Evolutionary conservation across 2,329 filamentous ascomycete genomes (phyloP), one percentile per base, ranked within the genome.

Genomic region (Aureobasidium namibiae): DNA sequence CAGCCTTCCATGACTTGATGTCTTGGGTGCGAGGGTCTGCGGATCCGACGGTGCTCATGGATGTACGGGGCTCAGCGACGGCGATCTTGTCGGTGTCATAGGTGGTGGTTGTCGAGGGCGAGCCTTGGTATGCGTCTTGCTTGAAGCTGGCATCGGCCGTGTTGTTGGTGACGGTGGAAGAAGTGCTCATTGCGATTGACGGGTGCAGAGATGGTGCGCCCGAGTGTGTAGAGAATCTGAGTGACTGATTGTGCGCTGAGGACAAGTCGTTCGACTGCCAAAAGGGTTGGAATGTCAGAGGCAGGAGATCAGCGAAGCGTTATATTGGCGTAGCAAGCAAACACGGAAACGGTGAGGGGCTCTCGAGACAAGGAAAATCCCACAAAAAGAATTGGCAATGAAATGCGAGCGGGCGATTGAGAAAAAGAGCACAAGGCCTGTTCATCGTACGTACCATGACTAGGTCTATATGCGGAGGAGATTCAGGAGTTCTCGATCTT

Each of bases 1-100:
- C 87, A 62, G 86, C 83, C 67, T 89, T 87, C 73, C 94, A 90
- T 65, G 89, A 83, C 72, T 86, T 82, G 70, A 94, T 84, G 68
- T 86, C 83, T 63, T 79, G 78, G 63, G 82, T 75, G 68, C 80
- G 80, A 63, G 80, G 79, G 70, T 80, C 78, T 61, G 64, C 60
- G 46, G 61, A 41, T 44, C 60, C 60, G 33, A 70, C 66, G 18
- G 68, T 70, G 56, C 66, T 63, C 49, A 63, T 64, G 64, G 64
- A 69, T 60, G 60, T 56, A 9, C 50, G 53, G 52, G 65, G 62
- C 60, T 59, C 34, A 36, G 59, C 61, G 42, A 64, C 64, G 18
- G 39, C 53, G 33, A 53, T 59, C 61, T 63, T 58, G 59, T 75
- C 72, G 53, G 63, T 61, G 66, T 66, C 66, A 48, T 67, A 62